Conservation (phyloP, 352 stramenopile species). For the Thraustochytrium sp. region DNA sequence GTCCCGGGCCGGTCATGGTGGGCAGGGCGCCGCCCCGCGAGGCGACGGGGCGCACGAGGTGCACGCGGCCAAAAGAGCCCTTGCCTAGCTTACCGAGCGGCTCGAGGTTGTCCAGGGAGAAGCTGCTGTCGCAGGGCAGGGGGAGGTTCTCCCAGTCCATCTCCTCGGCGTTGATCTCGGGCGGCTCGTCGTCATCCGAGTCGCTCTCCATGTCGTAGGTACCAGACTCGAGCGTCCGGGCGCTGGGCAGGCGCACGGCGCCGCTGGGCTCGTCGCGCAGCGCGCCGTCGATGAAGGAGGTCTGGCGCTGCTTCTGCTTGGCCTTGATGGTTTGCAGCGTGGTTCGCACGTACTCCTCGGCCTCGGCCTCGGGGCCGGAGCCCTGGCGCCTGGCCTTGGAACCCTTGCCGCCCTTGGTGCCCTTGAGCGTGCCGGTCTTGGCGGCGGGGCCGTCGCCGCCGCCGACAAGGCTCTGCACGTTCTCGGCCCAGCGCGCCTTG, state of each 20-base stretch:
- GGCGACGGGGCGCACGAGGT: constrained; percentile 77
- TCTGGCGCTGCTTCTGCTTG: background rate
- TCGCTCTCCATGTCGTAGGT: background rate
- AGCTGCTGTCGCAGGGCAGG: constrained; percentile 2
- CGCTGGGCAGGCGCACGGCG: background rate
- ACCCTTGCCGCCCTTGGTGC: background rate
- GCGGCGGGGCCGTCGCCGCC: background rate
- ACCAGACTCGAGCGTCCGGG: background rate
- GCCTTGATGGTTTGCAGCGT: constrained; percentile 24
- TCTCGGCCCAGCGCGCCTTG: constrained; percentile 22
- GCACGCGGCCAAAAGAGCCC: constrained; percentile 85
- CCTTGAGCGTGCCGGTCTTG: background rate
- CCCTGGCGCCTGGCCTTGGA: too few species aligned
- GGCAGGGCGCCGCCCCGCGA: constrained; percentile 72
- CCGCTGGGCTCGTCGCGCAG: background rate
- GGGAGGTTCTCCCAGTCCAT: background rate
- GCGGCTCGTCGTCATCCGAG: constrained; percentile 53
- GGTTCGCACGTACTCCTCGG: background rate
- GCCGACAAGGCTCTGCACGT: background rate
- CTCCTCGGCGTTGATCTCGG: background rate
- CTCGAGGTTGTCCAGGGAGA: constrained; percentile 77
- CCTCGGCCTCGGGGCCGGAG: background rate
- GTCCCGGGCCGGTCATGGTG: constrained; percentile 63
- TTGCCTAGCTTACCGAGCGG: constrained; percentile 82
- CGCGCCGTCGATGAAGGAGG: background rate